Evolutionary conservation across 78 protist species (phyloP).

Genomic region (Dictyostelium capitatum): DNA sequence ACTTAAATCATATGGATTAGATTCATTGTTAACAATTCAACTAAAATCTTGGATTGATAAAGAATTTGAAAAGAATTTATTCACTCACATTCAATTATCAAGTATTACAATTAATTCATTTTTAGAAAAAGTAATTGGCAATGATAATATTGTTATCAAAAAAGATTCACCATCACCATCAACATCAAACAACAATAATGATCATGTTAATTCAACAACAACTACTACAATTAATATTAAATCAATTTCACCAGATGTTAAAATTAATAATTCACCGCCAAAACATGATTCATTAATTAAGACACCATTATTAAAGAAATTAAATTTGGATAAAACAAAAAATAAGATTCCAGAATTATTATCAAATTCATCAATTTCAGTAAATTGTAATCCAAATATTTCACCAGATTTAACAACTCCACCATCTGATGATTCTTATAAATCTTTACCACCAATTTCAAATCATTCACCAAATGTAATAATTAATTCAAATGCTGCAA

Average conservation of each 20-base stretch:
- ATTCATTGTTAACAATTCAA: constrained; percentile 70
- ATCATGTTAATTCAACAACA: not conserved
- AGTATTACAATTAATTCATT: constrained; percentile 19
- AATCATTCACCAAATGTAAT: not conserved
- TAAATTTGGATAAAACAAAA: not conserved
- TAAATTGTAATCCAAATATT: not conserved
- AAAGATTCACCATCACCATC: not conserved
- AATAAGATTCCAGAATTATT: not conserved
- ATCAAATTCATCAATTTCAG: not conserved
- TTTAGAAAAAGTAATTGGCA: constrained; percentile 26
- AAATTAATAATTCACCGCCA: not conserved
- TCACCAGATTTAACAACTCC: not conserved
- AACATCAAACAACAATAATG: not conserved
- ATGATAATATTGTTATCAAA: not conserved
- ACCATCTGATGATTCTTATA: not conserved
- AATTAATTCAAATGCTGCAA: not conserved
- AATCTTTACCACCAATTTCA: constrained; percentile 1
- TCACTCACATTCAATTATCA: constrained; percentile 54
- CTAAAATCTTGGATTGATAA: constrained; percentile 65
- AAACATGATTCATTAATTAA: not conserved
- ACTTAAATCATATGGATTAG: constrained; percentile 73
- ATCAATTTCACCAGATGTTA: not conserved
- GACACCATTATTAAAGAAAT: not conserved
- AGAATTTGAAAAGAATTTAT: constrained; percentile 44
- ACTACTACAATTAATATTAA: not conserved